These are phyloP conservation scores for Massariosphaeria phaeospora DNA, from an alignment of 495 filamentous ascomycete genomes.

Conservation along the genomic window DNA sequence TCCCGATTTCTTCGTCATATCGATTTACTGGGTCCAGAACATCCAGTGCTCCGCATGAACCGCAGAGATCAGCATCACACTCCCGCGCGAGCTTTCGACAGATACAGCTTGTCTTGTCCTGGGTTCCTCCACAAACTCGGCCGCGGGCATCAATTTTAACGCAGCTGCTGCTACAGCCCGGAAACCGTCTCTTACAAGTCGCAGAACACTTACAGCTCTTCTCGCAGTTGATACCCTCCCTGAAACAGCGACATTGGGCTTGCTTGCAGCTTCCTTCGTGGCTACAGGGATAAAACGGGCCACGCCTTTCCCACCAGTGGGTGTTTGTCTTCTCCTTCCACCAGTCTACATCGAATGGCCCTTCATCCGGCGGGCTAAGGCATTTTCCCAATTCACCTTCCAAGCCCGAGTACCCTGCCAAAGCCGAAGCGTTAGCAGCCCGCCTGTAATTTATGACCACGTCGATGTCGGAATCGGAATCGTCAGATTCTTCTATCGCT, in stretches of 20 bases:
- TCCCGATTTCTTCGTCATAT: constrained; percentile 48
- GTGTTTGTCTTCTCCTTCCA: no score
- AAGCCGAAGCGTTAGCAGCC: constrained; percentile 4
- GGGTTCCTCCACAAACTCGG: constrained; percentile 45
- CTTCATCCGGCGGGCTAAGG: no score
- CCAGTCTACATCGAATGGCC: no score
- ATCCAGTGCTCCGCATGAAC: constrained; percentile 58
- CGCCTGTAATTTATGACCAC: background rate
- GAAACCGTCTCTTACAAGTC: constrained; percentile 58
- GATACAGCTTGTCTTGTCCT: constrained; percentile 43
- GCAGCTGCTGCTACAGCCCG: constrained; percentile 64
- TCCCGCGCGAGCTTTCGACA: constrained; percentile 61
- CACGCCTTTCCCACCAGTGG: constrained; percentile 26
- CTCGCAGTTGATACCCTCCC: constrained; percentile 57
- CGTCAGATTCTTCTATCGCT: no score
- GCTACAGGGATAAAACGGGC: constrained; percentile 41
- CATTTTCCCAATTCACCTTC: no score
- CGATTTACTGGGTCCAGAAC: constrained; percentile 57
- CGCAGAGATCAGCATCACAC: constrained; percentile 66
- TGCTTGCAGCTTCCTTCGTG: constrained; percentile 43
- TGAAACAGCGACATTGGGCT: constrained; percentile 50
- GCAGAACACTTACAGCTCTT: constrained; percentile 58
- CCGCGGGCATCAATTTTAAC: constrained; percentile 46
- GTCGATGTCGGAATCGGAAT: background rate
- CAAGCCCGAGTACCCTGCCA: no score